Base-by-base conservation (phyloP, 306 rosid genomes). In the Alnus rubra region DNA sequence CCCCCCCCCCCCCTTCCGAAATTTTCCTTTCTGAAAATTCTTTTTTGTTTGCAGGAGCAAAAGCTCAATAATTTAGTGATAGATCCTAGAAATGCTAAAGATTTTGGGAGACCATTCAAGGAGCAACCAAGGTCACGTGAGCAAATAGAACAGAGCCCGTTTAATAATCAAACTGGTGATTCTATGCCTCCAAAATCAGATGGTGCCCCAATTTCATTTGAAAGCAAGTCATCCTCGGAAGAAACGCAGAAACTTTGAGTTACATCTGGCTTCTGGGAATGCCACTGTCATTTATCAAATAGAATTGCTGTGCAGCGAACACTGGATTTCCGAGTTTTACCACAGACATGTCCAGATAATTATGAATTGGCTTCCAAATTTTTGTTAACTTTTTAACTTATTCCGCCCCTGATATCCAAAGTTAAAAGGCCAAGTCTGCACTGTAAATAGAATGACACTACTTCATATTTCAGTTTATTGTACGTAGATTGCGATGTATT, bases 101-200 rank as follows among this genome's bases (percentile, higher is more conserved):
- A 95, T 68, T 85, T 83, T 68, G 90, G 84, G 86, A 85, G 89
- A 77, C 88, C 95, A 54, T 85, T 89, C 80, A 85, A 85, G 86
- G 82, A 91, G 30, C 65, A 80, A 48, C 72, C 80, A 62, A 90
- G 73, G 82, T 62, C 90, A 71, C 71, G 80, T 19, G 94, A 86
- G 47, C 89, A 75, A 19, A 90, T 63, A 31, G 94, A 89, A 60
- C 88, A 86, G 73, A 74, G 83, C 82, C 64, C 73, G 65, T 67
- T 60, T 74, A 88, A 75, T 87, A 82, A 83, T 65, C 87, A 86
- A 53, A 51, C 71, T 63, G 79, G 83, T 55, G 90, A 84, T 80
- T 79, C 87, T 48, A 83, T 77, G 73, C 72, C 85, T 74, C 77
- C 86, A 47, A 80, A 44, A 60, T 49, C 71, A 55, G 88, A 88